Base-by-base conservation (phyloP, 495 filamentous ascomycete genomes). In the Staphylotrichum longicolle region DNA sequence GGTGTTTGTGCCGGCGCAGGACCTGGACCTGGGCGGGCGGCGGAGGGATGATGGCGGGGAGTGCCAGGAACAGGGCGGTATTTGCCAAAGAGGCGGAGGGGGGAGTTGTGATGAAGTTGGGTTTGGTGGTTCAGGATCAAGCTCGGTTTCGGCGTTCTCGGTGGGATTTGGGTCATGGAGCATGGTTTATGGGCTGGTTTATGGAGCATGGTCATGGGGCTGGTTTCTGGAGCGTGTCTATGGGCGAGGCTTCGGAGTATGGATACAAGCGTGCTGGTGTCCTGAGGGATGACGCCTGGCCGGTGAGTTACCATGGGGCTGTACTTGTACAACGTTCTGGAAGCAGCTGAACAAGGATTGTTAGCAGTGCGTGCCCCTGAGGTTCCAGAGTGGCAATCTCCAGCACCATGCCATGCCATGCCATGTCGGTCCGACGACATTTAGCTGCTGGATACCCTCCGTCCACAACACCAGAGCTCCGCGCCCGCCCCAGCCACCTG, bases 1-100 rank as follows among this genome's bases (percentile, higher is more conserved):
- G 32, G 74, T 84, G 54, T 95, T 95, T 68, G 81, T 91, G 20
- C 77, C 89, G 3, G 73, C 73, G 2, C 61, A 67, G 61, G 73
- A 77, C 20, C 20, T 27, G 20, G 20, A 27, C 20, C 20, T 27
- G 20, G 20, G 20, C 20, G 20, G 20, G 20, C 0, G 20, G 20
- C 20, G 20, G 65, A 7, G 74, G 62, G 35, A 67, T 12, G 67
- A 74, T 34, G 66, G 68, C 1, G 69, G 75, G 0, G 77, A 76
- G 48, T 77, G 75, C 53, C 71, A 68, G 7, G 45, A 66, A 0
- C 66, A 70, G 53, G 70, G 42, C 63, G 63, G 33, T 79, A 79
- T 49, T 61, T 76, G 52, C 75, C 75, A 54, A 79, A 79, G 69
- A 66, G 63, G 50, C 58, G 50, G 27, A 70, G 49, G 61, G 63